phyloP scores from a whole-genome alignment of 2,329 filamentous ascomycete species.

The Apiospora hydei region DNA sequence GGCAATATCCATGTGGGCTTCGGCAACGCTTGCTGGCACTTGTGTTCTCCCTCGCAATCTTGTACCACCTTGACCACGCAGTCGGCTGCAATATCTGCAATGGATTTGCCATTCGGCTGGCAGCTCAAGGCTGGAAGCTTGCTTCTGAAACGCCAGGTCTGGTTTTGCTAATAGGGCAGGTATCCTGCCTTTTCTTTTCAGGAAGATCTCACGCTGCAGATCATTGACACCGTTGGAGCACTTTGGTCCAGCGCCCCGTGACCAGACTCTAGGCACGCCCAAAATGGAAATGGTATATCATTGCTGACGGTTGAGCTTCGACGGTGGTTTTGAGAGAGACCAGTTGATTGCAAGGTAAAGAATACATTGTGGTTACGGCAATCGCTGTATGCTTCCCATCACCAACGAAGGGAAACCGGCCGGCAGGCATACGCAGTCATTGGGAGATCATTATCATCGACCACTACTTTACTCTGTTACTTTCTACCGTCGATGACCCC shows the following conservation, averaged over 20 bases:
- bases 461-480: not conserved
- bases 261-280: not conserved
- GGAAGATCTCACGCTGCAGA: too few species aligned
- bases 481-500: not conserved
- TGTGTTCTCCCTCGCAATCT: not conserved
- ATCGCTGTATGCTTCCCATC: not conserved
- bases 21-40: constrained; percentile 7
- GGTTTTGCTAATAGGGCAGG: not conserved
- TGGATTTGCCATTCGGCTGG: not conserved
- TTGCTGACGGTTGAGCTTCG: not conserved
- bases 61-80: not conserved
- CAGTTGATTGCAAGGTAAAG: not conserved
- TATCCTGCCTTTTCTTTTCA: not conserved
- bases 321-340: not conserved
- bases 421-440: not conserved
- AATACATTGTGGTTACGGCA: not conserved
- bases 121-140: not conserved
- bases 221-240: not conserved
- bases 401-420: not conserved
- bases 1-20: constrained; percentile 4
- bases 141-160: not conserved
- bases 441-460: not conserved
- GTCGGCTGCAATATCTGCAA: not conserved
- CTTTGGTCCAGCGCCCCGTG: not conserved
- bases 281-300: not conserved